phyloP scores from a whole-genome alignment of 2,329 filamentous ascomycete genomes.

The Diaporthe sp. region DNA sequence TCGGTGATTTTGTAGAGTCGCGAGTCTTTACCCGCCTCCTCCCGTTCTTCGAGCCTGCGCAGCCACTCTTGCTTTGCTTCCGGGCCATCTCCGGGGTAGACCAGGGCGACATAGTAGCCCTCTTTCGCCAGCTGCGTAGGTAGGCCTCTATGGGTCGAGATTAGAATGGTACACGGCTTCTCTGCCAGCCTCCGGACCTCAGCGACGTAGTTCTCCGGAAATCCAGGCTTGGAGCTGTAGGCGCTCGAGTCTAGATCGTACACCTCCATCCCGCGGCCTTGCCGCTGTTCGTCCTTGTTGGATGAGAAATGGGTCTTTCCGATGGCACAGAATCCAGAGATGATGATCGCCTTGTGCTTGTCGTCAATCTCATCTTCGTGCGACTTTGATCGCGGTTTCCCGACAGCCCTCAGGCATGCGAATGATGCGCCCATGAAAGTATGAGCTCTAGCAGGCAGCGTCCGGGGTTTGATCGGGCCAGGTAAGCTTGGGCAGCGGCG shows the following conservation, averaged over 20 bases:
- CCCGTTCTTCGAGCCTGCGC: constrained; percentile 33
- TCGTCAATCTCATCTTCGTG: background rate
- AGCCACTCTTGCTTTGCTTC: constrained; percentile 34
- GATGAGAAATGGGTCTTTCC: constrained; percentile 34
- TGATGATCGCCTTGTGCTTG: constrained; percentile 29
- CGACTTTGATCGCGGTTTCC: background rate
- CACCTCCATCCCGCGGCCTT: background rate
- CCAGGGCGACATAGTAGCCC: constrained; percentile 36
- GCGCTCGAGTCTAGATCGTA: constrained; percentile 38
- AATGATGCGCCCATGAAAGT: constrained; percentile 18
- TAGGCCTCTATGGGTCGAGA: constrained; percentile 34
- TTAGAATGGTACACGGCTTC: constrained; percentile 20
- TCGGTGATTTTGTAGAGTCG: constrained; percentile 33
- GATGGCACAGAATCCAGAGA: constrained; percentile 36
- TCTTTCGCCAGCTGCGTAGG: constrained; percentile 23
- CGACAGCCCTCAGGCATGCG: background rate
- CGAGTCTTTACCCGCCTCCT: constrained; percentile 28
- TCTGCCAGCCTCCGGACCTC: constrained; percentile 33
- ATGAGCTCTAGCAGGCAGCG: background rate
- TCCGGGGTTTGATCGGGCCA: background rate
- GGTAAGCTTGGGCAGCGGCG: constrained; percentile 9
- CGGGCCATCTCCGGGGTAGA: constrained; percentile 22
- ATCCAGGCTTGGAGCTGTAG: constrained; percentile 29
- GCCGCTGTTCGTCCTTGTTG: background rate
- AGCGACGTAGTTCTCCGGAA: constrained; percentile 35